phyloP scores from a whole-genome alignment of 805 yeast species.

The Torulaspora indica region DNA sequence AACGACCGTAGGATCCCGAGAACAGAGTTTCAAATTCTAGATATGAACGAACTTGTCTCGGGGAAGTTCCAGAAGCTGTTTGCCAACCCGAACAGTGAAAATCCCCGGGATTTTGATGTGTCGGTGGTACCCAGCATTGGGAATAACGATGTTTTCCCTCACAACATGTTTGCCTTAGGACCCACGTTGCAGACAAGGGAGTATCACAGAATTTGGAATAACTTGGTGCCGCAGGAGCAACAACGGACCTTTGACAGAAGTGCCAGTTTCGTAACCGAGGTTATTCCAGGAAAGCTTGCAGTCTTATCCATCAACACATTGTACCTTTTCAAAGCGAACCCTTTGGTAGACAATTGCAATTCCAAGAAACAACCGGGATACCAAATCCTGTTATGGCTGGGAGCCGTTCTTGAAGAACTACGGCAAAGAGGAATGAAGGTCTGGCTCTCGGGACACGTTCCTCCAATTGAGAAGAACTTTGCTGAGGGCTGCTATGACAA shows the following conservation, averaged over 20 bases:
- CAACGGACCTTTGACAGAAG: slow-evolving; percentile 69
- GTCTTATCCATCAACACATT: slow-evolving; percentile 74
- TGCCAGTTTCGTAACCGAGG: slow-evolving; percentile 68
- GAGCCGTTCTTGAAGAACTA: slow-evolving; percentile 65
- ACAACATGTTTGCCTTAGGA: slow-evolving; percentile 77
- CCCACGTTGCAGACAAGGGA: slow-evolving; percentile 86
- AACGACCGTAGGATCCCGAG: slow-evolving; percentile 72
- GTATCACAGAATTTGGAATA: slow-evolving; percentile 65
- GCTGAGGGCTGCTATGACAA: slow-evolving; percentile 71
- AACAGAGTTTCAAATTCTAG: slow-evolving; percentile 65
- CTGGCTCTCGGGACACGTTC: slow-evolving; percentile 86
- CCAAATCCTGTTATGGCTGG: slow-evolving; percentile 71
- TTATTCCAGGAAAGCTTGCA: slow-evolving; percentile 75
- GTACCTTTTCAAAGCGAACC: slow-evolving; percentile 70
- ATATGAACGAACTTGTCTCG: slow-evolving; percentile 58
- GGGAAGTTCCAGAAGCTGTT: slow-evolving; percentile 49
- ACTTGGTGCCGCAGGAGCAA: slow-evolving; percentile 72
- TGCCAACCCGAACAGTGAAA: slow-evolving; percentile 41
- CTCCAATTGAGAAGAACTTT: slow-evolving; percentile 74
- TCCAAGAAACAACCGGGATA: slow-evolving; percentile 72
- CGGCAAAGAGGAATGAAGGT: slow-evolving; percentile 73
- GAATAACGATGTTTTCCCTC: slow-evolving; percentile 86
- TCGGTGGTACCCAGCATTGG: slow-evolving; percentile 70
- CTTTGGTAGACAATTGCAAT: slow-evolving; percentile 78
- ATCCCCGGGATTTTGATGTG: slow-evolving; percentile 45